Percentiles rank a stretch among this genome's conserved stretches.
phyloP scores from a whole-genome alignment of 2,329 filamentous ascomycete species.

The Colletotrichum navitas region DNA sequence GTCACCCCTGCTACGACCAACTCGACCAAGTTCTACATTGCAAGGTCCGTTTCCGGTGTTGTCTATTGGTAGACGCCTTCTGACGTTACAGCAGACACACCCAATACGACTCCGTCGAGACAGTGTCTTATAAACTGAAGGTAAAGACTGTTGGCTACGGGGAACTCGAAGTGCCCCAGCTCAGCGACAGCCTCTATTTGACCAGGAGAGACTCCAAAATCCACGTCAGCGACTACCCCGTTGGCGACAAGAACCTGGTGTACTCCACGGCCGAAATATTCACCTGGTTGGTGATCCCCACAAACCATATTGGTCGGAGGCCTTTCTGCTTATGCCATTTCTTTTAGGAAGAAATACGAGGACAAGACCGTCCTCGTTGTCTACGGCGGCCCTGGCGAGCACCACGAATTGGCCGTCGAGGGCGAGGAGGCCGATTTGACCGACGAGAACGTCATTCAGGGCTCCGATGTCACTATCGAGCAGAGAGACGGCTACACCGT shows the following conservation, averaged over 20 bases:
- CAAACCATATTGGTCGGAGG: fast-evolving
- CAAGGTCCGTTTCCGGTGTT: conserved; percentile 4
- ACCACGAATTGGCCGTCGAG: conserved; percentile 68
- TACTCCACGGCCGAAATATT: conserved; percentile 77
- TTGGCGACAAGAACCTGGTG: conserved; percentile 68
- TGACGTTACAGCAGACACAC: conserved; percentile 63
- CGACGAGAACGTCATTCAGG: conserved; percentile 34
- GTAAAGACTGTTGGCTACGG: conserved; percentile 65
- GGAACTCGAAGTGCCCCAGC: conserved; percentile 66
- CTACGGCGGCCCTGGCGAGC: conserved; percentile 70
- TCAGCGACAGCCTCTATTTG: conserved; percentile 65
- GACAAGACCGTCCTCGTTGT: conserved; percentile 69
- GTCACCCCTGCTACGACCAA: conserved; percentile 70
- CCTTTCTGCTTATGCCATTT: background rate
- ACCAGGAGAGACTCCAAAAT: conserved; percentile 73
- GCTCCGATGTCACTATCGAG: conserved; percentile 32
- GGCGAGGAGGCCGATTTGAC: conserved; percentile 17
- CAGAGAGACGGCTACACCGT: conserved; percentile 36
- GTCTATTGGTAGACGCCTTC: background rate
- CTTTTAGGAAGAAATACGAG: conserved; percentile 64
- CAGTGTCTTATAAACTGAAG: conserved; percentile 70
- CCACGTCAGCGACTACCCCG: conserved; percentile 72
- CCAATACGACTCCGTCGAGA: conserved; percentile 67
- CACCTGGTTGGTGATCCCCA: conserved; percentile 57
- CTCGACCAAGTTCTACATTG: conserved; percentile 68